Evolutionary conservation across 495 filamentous ascomycete genomes (phyloP), one percentile per base, ranked within the genome.

Genomic region (Barbatosphaeria neglecta): DNA sequence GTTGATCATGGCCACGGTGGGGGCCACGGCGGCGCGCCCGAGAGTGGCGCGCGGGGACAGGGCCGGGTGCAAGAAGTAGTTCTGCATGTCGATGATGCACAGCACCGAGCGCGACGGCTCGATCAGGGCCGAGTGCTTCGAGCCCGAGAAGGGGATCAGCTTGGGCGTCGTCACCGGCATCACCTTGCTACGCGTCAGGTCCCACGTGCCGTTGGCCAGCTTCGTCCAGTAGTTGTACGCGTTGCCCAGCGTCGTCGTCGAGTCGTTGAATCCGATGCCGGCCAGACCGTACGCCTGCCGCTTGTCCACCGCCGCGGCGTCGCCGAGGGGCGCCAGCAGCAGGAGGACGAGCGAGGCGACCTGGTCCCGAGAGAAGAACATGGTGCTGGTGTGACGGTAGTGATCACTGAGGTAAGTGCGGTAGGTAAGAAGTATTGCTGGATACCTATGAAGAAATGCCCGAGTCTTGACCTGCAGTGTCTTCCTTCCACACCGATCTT

Each of bases 51-150:
- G 6, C 16, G 52, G 52, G 0, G 46, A 48, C 13, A 58, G 50
- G 11, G 42, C 40, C 11, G 55, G 55, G 47, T 58, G 62, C 35
- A 76, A 57, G 50, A 74, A 75, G 62, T 67, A 74, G 60, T 74
- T 76, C 50, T 75, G 72, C 64, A 75, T 68, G 60, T 75, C 73
- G 25, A 74, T 64, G 13, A 76, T 67, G n/a, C 73, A 51, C 6
- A 77, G 60, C 15, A 67, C 74, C 20, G 46, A 48, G 17, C 45
- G 45, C 16, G 18, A 24, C 13, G 45, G 45, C 37, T 46, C 45
- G 37, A 46, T 46, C 8, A 46, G 13, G 10, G 45, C 45, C 19
- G 33, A 15, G 15, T 27, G 9, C 31, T 35, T 35, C 9, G 27
- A 23, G 3, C 33, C 45, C 15, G 16, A 13, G 45, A 46, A 46